These are phyloP conservation scores for Fusarium neocosmosporiellum DNA, from an alignment of 2,329 filamentous ascomycete species.

Conservation along the genomic window DNA sequence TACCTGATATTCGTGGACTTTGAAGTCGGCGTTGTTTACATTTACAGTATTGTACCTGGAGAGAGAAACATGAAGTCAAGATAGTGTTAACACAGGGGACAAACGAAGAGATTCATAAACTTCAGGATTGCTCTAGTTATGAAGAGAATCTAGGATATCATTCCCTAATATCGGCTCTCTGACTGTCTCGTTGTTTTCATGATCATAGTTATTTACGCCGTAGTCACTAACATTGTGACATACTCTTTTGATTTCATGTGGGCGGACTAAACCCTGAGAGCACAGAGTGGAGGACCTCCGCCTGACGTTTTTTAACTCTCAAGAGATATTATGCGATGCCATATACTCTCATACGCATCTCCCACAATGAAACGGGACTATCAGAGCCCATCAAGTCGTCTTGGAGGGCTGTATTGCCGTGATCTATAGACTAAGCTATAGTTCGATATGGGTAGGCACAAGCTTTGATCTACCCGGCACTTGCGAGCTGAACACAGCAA, in stretches of 20 bases:
- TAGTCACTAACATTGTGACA: neutral
- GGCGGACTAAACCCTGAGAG: neutral
- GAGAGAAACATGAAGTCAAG: neutral
- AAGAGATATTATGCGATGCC: neutral
- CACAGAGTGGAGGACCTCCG: neutral
- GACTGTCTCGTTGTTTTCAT: neutral
- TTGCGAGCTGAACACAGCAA: neutral
- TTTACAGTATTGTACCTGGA: too few relatives aligned
- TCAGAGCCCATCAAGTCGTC: neutral
- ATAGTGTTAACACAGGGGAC: neutral
- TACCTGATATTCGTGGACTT: too few relatives aligned
- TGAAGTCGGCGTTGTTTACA: too few relatives aligned
- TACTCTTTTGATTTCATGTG: neutral
- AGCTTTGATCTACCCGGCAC: neutral
- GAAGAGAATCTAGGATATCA: neutral
- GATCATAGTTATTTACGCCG: neutral
- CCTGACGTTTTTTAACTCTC: neutral
- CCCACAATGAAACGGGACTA: neutral
- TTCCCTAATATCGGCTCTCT: neutral
- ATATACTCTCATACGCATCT: neutral
- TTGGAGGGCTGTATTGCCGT: neutral
- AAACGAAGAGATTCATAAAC: neutral
- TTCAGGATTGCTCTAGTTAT: neutral
- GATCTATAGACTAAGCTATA: neutral
- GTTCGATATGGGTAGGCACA: neutral